These are phyloP conservation scores for Tetrahymena borealis DNA, from an alignment of 73 alveolate genomes.

Conservation along the genomic window DNA sequence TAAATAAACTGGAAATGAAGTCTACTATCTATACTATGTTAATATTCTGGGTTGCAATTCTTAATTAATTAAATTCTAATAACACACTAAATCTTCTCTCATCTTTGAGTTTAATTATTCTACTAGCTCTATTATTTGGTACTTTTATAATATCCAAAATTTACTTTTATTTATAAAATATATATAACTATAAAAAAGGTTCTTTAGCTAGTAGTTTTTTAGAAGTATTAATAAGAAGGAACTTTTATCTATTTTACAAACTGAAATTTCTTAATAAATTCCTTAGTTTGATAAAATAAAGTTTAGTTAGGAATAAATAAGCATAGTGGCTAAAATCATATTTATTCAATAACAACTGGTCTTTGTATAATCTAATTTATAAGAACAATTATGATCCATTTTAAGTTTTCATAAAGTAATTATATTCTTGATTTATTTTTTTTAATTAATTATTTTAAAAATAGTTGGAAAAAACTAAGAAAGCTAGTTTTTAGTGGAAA, in stretches of 20 bases:
- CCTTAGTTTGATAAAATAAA: background rate
- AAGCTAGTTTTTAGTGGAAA: background rate
- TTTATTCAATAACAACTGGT: background rate
- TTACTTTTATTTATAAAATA: background rate
- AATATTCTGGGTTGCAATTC: no score
- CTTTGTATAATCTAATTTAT: background rate
- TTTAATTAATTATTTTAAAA: background rate
- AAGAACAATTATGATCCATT: background rate
- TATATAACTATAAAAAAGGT: background rate
- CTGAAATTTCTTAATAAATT: background rate
- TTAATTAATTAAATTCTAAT: no score
- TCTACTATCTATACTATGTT: no score
- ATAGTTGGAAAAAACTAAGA: background rate
- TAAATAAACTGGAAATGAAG: no score
- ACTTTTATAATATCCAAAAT: background rate
- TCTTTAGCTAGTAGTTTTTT: background rate
- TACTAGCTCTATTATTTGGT: background rate
- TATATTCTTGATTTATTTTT: background rate
- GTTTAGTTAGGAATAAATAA: background rate
- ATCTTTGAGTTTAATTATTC: background rate
- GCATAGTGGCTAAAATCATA: background rate
- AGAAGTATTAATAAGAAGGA: background rate
- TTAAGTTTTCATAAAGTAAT: background rate
- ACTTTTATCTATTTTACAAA: background rate
- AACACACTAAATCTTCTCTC: no score